A percentile compares a stretch with the other conserved stretches of the same genome.
Evolutionary conservation across 305 asterid species (phyloP).

Genomic region (Withania somnifera): DNA sequence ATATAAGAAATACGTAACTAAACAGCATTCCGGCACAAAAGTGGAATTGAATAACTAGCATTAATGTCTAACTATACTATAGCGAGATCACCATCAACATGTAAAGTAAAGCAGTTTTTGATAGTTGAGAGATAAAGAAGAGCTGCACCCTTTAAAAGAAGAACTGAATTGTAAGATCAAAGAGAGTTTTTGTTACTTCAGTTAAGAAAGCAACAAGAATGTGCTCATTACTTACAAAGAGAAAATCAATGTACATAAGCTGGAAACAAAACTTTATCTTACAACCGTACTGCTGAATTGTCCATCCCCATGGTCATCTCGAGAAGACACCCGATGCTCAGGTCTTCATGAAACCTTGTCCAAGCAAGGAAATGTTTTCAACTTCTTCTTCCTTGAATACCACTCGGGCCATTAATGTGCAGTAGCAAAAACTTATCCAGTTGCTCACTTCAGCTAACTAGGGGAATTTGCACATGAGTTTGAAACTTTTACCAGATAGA

Average conservation of each 20-base stretch:
- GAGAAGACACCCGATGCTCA: background rate
- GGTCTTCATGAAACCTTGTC: background rate
- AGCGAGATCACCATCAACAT: background rate
- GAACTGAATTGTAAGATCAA: background rate
- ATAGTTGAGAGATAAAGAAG: background rate
- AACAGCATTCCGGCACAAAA: background rate
- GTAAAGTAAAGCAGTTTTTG: background rate
- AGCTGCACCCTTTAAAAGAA: background rate
- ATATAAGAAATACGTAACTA: background rate
- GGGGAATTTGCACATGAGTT: background rate
- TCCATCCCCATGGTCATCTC: background rate
- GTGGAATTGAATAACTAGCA: background rate
- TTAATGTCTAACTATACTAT: background rate
- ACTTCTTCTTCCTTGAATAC: background rate
- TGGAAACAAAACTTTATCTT: slow-evolving; percentile 8
- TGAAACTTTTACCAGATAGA: background rate
- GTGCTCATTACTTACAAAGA: slow-evolving; percentile 1
- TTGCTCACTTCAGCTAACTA: background rate
- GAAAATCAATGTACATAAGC: slow-evolving; percentile 3
- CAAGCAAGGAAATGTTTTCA: background rate
- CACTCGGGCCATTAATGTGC: background rate
- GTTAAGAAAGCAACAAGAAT: slow-evolving; percentile 7
- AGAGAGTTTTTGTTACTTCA: slow-evolving; percentile 8
- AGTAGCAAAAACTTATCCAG: background rate
- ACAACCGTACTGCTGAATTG: background rate